Evolutionary conservation across 306 rosid genomes (phyloP).

Genomic region (Ziziphus jujuba): DNA sequence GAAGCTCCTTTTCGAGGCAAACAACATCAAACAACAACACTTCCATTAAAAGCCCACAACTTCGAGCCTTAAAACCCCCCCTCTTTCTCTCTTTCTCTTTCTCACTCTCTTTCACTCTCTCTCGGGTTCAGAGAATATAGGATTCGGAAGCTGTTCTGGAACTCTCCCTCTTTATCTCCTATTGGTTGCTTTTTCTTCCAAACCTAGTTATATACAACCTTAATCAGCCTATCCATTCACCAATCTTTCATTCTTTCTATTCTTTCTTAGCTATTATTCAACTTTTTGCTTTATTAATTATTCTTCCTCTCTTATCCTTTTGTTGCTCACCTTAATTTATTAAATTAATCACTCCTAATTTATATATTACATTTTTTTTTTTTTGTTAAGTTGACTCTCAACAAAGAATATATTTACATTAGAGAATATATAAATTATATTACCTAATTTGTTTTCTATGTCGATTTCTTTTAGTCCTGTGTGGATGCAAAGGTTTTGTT

Average conservation of each 20-base stretch:
- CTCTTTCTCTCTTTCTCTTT: not conserved
- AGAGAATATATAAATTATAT: too few species aligned
- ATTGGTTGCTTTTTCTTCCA: slow-evolving; percentile 8
- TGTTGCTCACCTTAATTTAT: not conserved
- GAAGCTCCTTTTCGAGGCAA: slow-evolving; percentile 83
- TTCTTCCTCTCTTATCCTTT: not conserved
- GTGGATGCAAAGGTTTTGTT: too few species aligned
- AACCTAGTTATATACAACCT: not conserved
- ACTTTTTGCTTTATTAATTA: too few species aligned
- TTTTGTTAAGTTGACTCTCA: too few species aligned
- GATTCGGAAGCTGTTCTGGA: slow-evolving; percentile 16
- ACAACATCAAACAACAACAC: slow-evolving; percentile 29
- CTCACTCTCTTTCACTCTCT: slow-evolving; percentile 13
- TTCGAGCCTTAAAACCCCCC: slow-evolving; percentile 16
- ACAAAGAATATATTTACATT: too few species aligned
- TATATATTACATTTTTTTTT: too few species aligned
- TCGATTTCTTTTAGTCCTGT: too few species aligned
- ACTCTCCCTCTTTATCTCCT: not conserved
- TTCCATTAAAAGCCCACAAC: slow-evolving; percentile 55
- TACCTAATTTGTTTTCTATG: too few species aligned
- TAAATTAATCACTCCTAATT: too few species aligned
- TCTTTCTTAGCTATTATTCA: not conserved
- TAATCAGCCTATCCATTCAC: slow-evolving; percentile 2
- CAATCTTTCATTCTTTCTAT: not conserved
- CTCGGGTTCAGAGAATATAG: slow-evolving; percentile 26